Conservation (phyloP, 176 grass and related monocot genomes). For the Ananas comosus region DNA sequence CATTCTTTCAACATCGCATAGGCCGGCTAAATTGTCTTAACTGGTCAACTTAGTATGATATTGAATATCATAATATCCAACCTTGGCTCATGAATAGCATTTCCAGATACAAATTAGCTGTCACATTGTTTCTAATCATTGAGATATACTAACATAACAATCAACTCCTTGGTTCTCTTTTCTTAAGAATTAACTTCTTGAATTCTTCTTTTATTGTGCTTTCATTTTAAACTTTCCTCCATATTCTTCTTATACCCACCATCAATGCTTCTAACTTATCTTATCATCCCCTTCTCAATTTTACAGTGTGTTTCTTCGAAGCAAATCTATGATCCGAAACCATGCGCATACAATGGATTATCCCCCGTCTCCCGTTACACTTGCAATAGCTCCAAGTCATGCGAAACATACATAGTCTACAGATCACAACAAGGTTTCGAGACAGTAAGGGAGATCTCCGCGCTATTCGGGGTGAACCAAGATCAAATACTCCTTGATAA, state of each 20-base stretch:
- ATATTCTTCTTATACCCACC: no score
- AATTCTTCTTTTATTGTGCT: no score
- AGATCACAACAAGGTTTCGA: background rate
- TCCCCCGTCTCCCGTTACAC: background rate
- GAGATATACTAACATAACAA: no score
- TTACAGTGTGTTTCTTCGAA: background rate
- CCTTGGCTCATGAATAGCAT: background rate
- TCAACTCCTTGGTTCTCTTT: no score
- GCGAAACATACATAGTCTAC: background rate
- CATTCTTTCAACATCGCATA: background rate
- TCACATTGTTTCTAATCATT: background rate
- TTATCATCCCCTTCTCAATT: background rate
- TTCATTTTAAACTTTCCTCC: no score
- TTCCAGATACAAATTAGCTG: background rate
- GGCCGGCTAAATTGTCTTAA: background rate
- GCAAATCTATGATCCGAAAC: constrained; percentile 5
- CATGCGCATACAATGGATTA: background rate
- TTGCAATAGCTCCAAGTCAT: background rate
- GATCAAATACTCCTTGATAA: background rate
- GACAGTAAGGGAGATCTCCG: background rate
- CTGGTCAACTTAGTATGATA: background rate
- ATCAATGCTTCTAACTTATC: constrained; percentile 1
- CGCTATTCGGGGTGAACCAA: background rate
- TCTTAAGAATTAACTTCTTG: no score
- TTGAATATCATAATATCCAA: background rate